phyloP scores from a whole-genome alignment of 1,139 yeast species.

The Debaryomyces psychrophilus region DNA sequence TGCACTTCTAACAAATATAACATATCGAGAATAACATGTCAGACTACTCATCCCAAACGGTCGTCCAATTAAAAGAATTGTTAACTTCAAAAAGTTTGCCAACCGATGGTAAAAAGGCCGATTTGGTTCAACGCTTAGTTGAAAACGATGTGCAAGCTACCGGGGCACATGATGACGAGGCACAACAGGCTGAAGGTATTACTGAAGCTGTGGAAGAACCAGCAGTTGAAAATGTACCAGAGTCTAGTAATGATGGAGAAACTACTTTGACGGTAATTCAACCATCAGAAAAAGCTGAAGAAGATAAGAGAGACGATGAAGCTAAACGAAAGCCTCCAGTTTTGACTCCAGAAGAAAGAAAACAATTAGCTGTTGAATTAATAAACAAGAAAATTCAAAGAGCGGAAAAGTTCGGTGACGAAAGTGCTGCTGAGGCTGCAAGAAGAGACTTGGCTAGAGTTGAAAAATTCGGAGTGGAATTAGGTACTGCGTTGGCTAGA shows the following conservation, averaged over 20 bases:
- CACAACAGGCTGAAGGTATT: conserved; percentile 15
- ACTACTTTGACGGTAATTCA: conserved; percentile 19
- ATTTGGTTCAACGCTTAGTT: conserved; percentile 69
- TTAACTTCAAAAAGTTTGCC: conserved; percentile 71
- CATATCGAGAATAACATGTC: conserved; percentile 41
- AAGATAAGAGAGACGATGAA: conserved; percentile 19
- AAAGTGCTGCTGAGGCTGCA: conserved; percentile 53
- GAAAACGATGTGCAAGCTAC: conserved; percentile 29
- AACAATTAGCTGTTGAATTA: conserved; percentile 67
- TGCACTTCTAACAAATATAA: background rate
- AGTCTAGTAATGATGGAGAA: conserved; percentile 11
- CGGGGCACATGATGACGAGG: conserved; percentile 15
- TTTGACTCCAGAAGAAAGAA: conserved; percentile 68
- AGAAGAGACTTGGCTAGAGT: conserved; percentile 68
- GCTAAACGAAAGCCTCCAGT: conserved; percentile 38
- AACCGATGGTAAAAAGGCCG: conserved; percentile 81
- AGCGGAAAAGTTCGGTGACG: conserved; percentile 77
- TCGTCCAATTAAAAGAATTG: conserved; percentile 80
- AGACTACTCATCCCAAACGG: conserved; percentile 68
- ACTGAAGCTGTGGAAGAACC: conserved; percentile 12
- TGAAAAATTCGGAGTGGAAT: conserved; percentile 81
- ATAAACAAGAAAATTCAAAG: conserved; percentile 69
- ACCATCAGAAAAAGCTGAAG: conserved; percentile 17
- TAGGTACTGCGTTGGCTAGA: conserved; percentile 65
- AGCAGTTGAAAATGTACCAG: conserved; percentile 11